Evolutionary conservation across 306 rosid genomes (phyloP), one percentile per base, ranked within the genome.

Genomic region (Psophocarpus tetragonolobus): DNA sequence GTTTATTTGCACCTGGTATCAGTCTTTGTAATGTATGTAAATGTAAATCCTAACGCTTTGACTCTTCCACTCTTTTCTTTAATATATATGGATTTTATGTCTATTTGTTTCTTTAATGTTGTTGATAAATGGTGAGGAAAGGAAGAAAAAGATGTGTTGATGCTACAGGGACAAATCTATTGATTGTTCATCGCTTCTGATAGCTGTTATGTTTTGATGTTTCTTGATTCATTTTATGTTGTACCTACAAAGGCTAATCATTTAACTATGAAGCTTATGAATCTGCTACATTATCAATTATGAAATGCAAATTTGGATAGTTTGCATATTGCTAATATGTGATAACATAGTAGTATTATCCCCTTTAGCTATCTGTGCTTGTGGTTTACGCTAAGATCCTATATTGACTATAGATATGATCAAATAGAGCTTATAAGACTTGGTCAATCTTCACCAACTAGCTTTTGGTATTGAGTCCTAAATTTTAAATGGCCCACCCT

Each of bases 161-260:
- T 33, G 42, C 57, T 42, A 26, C 17, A 9, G 12, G 76, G 36
- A 51, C 53, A 30, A 61, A 11, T 30, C 61, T 26, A 29, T 61
- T 30, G 35, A 78, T 75, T 35, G 53, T 50, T 29, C 53, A 66
- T 17, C 74, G 45, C 65, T 42, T 57, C 62, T 79, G 67, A 44
- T 71, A 67, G 38, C 61, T 62, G 58, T 64, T 63, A 18, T 32
- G 4, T 44, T 3, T 26, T 15, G 29, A 24, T 15, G 30, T 8
- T 56, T 80, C 51, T 71, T 24, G 53, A 24, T 70, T 30, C 41
- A 54, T 64, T 62, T 65, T 73, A 68, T 68, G 11, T 83, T 27
- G 56, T 14, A 23, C 73, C 69, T 1, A 23, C 26, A 57, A 56
- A 48, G 12, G 48, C 60, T 38, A 20, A 78, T 27, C 63, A 29